A percentile compares a stretch with the other conserved stretches of the same genome.
Evolutionary conservation across 1,284 basidiomycete species (phyloP).

Genomic region (Ceraceosorus guamensis): DNA sequence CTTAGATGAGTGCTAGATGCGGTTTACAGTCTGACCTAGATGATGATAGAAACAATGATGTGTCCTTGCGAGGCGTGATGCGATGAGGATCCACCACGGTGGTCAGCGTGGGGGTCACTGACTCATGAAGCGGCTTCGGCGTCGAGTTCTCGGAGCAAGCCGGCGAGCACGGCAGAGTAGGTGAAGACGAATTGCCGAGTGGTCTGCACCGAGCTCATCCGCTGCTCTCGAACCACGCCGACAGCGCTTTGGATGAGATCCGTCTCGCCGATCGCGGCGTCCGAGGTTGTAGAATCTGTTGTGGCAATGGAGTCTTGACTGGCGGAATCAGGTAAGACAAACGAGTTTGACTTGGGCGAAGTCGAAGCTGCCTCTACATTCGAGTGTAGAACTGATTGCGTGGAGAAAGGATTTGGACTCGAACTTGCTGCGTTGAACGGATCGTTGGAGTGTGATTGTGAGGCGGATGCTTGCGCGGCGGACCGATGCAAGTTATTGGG

Average conservation of each 20-base stretch:
- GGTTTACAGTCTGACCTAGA: no score
- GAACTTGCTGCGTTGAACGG: neutral
- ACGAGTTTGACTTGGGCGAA: neutral
- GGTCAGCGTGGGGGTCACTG: no score
- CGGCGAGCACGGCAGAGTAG: constrained; percentile 34
- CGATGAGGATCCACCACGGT: no score
- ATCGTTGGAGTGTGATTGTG: neutral
- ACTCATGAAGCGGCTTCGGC: neutral
- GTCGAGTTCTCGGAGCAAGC: constrained; percentile 23
- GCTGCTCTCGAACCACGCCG: constrained; percentile 37
- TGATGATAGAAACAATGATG: no score
- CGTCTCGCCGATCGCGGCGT: neutral
- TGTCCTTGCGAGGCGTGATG: no score
- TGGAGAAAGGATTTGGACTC: neutral
- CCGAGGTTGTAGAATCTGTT: neutral
- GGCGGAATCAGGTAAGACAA: neutral
- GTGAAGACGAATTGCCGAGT: constrained; percentile 44
- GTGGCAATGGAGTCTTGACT: neutral
- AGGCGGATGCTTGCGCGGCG: no score
- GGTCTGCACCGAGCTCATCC: constrained; percentile 45
- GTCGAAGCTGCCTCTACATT: neutral
- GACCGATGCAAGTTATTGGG: no score
- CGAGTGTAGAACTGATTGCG: neutral
- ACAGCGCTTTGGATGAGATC: constrained; percentile 23
- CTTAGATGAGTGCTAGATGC: no score